Conservation (phyloP, 371 early-diverging fungal genomes). For the Batkoa obscura region DNA sequence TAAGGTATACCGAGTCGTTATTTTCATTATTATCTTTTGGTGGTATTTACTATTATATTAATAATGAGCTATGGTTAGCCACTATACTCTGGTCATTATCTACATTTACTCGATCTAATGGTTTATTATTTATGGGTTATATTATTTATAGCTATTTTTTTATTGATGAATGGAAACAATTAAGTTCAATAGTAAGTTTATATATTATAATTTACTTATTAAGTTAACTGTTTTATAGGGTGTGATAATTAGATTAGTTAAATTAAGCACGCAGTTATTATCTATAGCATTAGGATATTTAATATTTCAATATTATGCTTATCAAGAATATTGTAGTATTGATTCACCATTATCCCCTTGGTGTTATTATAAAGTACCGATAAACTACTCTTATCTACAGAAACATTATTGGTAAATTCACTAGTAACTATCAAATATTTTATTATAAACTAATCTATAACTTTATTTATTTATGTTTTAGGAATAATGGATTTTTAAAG, state of each 20-base stretch:
- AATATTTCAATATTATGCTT: background rate
- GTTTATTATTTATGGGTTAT: slow-evolving; percentile 58
- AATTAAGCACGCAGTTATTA: background rate
- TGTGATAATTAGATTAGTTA: background rate
- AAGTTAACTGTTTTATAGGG: background rate
- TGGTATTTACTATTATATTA: slow-evolving; percentile 40
- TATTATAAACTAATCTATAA: background rate
- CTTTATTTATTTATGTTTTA: background rate
- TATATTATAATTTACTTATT: background rate
- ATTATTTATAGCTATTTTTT: slow-evolving; percentile 33
- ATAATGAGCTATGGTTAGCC: slow-evolving; percentile 24
- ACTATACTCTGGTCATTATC: slow-evolving; percentile 40
- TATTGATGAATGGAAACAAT: slow-evolving; percentile 8
- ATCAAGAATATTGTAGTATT: background rate
- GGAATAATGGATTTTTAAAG: background rate
- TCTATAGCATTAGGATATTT: background rate
- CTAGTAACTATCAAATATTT: background rate
- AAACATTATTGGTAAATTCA: background rate
- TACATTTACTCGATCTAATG: slow-evolving; percentile 58
- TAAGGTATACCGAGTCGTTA: slow-evolving; percentile 65
- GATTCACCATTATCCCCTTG: background rate
- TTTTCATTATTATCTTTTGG: slow-evolving; percentile 61
- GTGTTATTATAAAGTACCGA: background rate
- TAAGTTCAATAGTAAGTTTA: background rate
- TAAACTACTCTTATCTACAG: background rate